phyloP scores from a whole-genome alignment of 345 rosid species.

The Pseudoturritis turrita region DNA sequence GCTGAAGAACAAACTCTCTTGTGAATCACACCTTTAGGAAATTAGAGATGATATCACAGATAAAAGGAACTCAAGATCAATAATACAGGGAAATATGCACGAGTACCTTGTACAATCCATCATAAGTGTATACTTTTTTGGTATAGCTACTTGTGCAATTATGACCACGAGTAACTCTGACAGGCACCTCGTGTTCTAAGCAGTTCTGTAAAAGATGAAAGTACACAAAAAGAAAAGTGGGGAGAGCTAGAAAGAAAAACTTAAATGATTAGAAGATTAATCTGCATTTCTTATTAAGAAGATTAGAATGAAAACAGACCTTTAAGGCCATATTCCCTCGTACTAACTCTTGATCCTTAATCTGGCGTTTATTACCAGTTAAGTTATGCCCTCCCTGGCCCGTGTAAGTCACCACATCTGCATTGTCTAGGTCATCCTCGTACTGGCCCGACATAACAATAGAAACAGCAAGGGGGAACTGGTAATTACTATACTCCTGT shows the following conservation, averaged over 20 bases:
- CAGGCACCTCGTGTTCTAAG: constrained; percentile 54
- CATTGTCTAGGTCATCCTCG: constrained; percentile 94
- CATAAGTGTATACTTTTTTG: constrained; percentile 77
- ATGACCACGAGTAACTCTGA: constrained; percentile 89
- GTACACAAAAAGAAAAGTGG: neutral
- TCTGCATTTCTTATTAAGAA: neutral
- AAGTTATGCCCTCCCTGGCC: constrained; percentile 95
- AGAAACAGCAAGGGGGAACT: constrained; percentile 66
- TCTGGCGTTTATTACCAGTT: constrained; percentile 82
- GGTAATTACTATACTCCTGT: constrained; percentile 50
- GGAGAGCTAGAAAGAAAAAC: neutral
- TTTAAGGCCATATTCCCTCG: constrained; percentile 93
- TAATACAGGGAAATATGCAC: neutral
- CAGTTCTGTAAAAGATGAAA: constrained; percentile 54
- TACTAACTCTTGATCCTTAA: constrained; percentile 53
- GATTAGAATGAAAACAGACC: constrained; percentile 39
- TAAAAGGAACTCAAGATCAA: neutral
- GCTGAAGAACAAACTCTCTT: neutral
- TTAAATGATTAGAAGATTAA: neutral
- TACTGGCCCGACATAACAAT: constrained; percentile 90
- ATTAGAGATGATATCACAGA: neutral
- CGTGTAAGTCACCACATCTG: constrained; percentile 82
- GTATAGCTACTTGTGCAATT: constrained; percentile 56
- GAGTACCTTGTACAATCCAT: constrained; percentile 84
- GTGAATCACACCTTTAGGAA: neutral